Base-by-base conservation (phyloP, 1,284 basidiomycete species). In the Cutaneotrichosporon daszewskae region DNA sequence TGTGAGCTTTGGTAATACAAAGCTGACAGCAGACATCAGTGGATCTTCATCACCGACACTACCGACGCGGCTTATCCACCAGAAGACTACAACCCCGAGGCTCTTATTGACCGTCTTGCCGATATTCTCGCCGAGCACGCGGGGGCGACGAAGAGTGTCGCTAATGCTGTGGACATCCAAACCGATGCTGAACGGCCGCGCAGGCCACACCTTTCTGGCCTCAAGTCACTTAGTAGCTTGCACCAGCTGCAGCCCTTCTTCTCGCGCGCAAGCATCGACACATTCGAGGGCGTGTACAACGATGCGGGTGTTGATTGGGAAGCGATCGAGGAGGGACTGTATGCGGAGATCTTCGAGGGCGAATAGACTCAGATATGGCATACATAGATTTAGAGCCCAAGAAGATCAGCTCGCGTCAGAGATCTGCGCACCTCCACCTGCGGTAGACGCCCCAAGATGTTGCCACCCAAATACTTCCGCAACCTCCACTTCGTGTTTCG, bases 21-120 rank as follows among this genome's bases (percentile, higher is more conserved):
- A 19, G n/a, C 28, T 44, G 25, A 51, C 44, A 7, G 9, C 54
- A 95, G 91, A 55, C 87, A 98, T 68, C 91, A 99, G 75, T 99
- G 95, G 94, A 86, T 96, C 58, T 98, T 98, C 63, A 82, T 97
- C 43, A 95, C 91, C 0, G 95, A 99, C 68, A 97, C 94, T 0
- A 87, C 92, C 5, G 95, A 98, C 60, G 91, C 92, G 0, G 80
- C 91, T 11, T 91, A 91, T 66, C 84, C 83, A 8, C 84, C 87
- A 0, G 84, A 91, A 53, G 77, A 82, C 33, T 91, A 85, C 79
- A 73, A 75, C 34, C 84, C 92, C 1, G 84, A 87, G 52, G 85
- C 89, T 2, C 81, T 97, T 71, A 79, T 97, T 66, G 94, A 98
- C 65, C 83, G 85, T 34, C 74, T 97, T 0, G 82, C 88, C n/a